Evolutionary conservation across 2,329 filamentous ascomycete species (phyloP), one percentile per base, ranked within the genome.

Genomic region (Cercospora sp.): DNA sequence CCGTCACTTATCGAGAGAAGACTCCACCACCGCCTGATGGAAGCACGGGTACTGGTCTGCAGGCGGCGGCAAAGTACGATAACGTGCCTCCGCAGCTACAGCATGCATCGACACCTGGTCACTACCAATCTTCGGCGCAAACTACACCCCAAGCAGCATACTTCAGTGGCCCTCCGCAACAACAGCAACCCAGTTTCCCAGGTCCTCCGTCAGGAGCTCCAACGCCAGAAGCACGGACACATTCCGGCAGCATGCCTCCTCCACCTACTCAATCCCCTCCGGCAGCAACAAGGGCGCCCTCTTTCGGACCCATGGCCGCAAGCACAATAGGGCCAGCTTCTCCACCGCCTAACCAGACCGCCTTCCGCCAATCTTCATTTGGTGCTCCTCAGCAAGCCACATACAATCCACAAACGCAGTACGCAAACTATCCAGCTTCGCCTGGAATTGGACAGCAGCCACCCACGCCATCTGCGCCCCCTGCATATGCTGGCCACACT

Each of bases 1-100:
- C 86, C 24, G 88, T 93, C 62, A 83, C 85, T 21, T 87, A 91
- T 77, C 86, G 91, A 59, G 91, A 94, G 79, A 93, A 93, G 84
- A 94, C 91, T 0, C 91, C 91, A 1, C 88, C 91, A 3, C 90
- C 90, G 3, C 86, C 89, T 37, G 91, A 93, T 73, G 87, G 84
- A 45, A 86, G 84, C 12, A 81, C 76, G 66, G 83, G 83, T 3
- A 84, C 81, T 18, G 83, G 83, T 1, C 76, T 84, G 16, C 74
- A 73, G 13, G 73, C 77, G 13, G 80, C 79, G 10, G 79, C 79
- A 26, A 74, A 75, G 16, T 78, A 83, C 63, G 81, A 83, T 18
- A 58, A 66, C 43, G 66, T 63, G 16, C 73, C 73, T 18, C 71
- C 69, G 43, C 67, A 72, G 30, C n/a, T 66, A n/a, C 72, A 75